Base-by-base conservation (phyloP, 2,329 filamentous ascomycete species). In the Ceratocystis cacaofunesta region DNA sequence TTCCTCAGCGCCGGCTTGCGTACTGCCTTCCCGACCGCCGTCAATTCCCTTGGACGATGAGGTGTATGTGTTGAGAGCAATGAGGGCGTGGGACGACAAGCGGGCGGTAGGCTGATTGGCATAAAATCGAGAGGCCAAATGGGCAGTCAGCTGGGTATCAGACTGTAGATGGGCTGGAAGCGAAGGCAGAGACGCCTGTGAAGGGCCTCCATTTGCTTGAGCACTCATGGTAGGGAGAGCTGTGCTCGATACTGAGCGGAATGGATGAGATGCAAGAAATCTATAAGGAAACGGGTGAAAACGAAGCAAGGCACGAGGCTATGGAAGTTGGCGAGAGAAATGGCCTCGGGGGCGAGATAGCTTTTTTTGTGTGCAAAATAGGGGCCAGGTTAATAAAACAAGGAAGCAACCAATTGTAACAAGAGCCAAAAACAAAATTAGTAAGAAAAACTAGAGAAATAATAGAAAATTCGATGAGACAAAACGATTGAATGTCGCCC, bases 11-110 rank as follows among this genome's bases (percentile, higher is more conserved):
- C 91, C 92, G 66, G 87, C 91, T 82, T 92, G 90, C 69, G 91
- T 90, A 77, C 90, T 96, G 44, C 92, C 92, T 71, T 95, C 90
- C 72, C 91, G 94, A 67, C 85, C 86, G 70, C 92, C 92, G 88
- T 96, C 90, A 3, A 88, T 85, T 25, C 92, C 92, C 73, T 91
- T 92, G 65, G 87, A 82, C 0, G 92, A 92, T 10, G 90, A 89
- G 10, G 90, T 92, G 75, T 95, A 97, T 22, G 92, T 99, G 78
- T 99, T 99, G 69, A 99, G 80, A 63, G 89, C 88, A 72, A 99
- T 87, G 70, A 97, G 82, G 61, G 88, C 94, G 73, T 97, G 92
- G 0, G 91, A 95, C 0, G 92, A 96, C 19, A 99, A 84, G 61
- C 85, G 85, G 64, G 94, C 90, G 0, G 92, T 95, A 8, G 94